Evolutionary conservation across 129 eudicot genomes (phyloP), one percentile per base, ranked within the genome.

Genomic region (Cynara cardunculus): DNA sequence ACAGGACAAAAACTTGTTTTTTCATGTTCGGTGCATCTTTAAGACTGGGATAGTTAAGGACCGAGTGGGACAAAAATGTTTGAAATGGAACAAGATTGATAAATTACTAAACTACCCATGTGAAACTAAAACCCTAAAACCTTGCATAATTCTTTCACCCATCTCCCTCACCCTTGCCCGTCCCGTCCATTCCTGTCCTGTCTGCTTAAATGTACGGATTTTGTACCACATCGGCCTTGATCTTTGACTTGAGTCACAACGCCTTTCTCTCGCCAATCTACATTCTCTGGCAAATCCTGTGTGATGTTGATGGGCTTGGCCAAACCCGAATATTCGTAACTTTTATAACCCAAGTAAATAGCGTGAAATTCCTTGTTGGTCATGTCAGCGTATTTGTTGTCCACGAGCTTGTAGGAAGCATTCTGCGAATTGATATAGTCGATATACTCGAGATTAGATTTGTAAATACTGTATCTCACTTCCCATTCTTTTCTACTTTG

Each of bases 261-360:
- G 5, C 94, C 94, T 69, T 70, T 79, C 84, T 44, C 84, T 85
- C 89, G 75, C 89, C 94, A 91, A 41, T 89, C 90, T 59, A 88
- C 75, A 19, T 7, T 73, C 0, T 8, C 18, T 2, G 97, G 94
- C 75, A 85, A 18, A 44, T 21, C 70, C 2, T 30, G 11, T 13
- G 72, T 64, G 19, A 7, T 9, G 6, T 71, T 70, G 4, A 4
- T 44, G 9, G 56, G 37, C 66, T 22, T 27, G 18, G 11, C 0
- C 2, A 18, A 18, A 22, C 3, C 30, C 2, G 73, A 64, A 37
- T 19, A 31, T 14, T 12, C 19, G 11, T 1, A 71, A 22, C 28
- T 10, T 64, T 44, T 62, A 62, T 69, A 83, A 69, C 97, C 91
- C 71, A 83, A 27, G 73, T 83, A 87, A 26, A 30, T 25, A 32